Evolutionary conservation across 2,329 filamentous ascomycete species (phyloP).

Genomic region (Amauroascus niger): DNA sequence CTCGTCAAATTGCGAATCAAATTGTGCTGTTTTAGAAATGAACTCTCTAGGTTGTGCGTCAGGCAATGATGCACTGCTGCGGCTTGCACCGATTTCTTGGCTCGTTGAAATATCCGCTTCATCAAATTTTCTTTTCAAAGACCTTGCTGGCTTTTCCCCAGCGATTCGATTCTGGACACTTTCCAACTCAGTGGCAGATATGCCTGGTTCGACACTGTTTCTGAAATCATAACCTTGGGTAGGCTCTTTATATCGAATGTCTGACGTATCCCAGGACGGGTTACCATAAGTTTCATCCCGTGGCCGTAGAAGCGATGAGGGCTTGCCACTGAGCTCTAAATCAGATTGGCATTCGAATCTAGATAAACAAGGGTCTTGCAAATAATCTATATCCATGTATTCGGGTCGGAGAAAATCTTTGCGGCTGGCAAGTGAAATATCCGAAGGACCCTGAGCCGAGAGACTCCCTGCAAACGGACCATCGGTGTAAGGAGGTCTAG

Average conservation of each 20-base stretch:
- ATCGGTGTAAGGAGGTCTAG: not conserved
- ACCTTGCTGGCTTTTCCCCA: not conserved
- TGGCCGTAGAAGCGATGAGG: not conserved
- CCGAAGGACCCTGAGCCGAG: not conserved
- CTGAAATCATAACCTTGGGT: not conserved
- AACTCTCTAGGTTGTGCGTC: conserved; percentile 6
- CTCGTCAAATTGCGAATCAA: not conserved
- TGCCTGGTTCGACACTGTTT: not conserved
- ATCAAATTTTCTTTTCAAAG: conserved; percentile 9
- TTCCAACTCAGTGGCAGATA: not conserved
- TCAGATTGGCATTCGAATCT: not conserved
- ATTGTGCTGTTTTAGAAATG: not conserved
- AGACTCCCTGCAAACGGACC: not conserved
- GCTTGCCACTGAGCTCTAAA: not conserved
- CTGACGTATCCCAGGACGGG: not conserved
- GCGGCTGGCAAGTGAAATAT: not conserved
- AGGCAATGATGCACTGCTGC: not conserved
- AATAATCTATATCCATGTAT: not conserved
- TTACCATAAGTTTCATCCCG: not conserved
- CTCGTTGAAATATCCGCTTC: not conserved
- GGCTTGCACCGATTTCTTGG: not conserved
- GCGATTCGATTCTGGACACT: no score
- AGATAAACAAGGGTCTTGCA: not conserved
- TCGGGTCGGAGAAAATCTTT: not conserved
- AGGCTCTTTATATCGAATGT: not conserved